These are phyloP conservation scores for Amylostereum areolatum DNA, from an alignment of 1,284 basidiomycete species.

Conservation along the genomic window DNA sequence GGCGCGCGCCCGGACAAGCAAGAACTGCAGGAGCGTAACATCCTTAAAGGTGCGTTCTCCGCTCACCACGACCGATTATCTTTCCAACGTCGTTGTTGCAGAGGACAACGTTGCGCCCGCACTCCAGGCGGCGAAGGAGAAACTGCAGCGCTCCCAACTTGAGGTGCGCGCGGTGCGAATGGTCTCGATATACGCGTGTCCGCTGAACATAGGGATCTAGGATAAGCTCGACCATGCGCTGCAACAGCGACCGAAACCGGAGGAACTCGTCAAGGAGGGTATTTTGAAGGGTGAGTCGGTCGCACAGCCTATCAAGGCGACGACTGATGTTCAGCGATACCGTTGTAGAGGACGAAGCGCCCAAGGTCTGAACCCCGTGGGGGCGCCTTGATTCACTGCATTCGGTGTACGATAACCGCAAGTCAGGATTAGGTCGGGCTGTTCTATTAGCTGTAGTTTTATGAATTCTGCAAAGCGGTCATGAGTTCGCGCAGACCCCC, in stretches of 20 bases:
- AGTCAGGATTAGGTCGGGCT: no score
- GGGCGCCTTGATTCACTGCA: background rate
- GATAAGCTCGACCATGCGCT: constrained; percentile 67
- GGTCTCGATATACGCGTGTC: background rate
- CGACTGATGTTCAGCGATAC: no score
- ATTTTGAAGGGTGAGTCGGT: constrained; percentile 51
- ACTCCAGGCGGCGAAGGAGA: constrained; percentile 61
- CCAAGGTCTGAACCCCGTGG: background rate
- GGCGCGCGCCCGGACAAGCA: constrained; percentile 56
- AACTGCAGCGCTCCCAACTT: constrained; percentile 61
- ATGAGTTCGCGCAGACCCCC: no score
- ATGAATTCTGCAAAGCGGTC: no score
- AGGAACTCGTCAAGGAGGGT: constrained; percentile 67
- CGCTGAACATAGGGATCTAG: constrained; percentile 26
- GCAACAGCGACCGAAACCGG: constrained; percentile 56
- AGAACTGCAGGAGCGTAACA: constrained; percentile 68
- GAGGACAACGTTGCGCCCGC: constrained; percentile 69
- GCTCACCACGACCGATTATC: background rate
- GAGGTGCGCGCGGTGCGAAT: constrained; percentile 35
- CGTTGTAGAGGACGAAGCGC: constrained; percentile 15
- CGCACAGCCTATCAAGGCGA: no score
- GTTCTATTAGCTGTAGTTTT: no score
- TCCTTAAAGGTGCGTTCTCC: constrained; percentile 56
- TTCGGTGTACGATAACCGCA: background rate
- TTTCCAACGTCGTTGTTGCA: constrained; percentile 13